A percentile compares a stretch with the other conserved stretches of the same genome.
phyloP scores from a whole-genome alignment of 805 yeast genomes.

The Grigorovia jiainica region DNA sequence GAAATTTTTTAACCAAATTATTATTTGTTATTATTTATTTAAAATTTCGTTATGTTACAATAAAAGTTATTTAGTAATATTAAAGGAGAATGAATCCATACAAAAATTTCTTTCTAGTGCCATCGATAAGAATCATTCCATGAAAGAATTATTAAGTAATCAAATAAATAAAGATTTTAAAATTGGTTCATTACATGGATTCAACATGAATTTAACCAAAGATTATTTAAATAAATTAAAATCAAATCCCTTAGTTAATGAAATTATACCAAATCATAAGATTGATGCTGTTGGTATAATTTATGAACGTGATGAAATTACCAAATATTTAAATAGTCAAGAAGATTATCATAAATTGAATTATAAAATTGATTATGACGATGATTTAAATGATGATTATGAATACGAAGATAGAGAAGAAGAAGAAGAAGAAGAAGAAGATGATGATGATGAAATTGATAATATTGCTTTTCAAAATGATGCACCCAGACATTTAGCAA shows the following conservation, averaged over 20 bases:
- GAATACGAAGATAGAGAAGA: constrained; percentile 7
- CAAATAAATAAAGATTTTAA: constrained; percentile 44
- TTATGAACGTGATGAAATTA: background rate
- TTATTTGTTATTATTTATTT: no score
- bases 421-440: constrained; percentile 7
- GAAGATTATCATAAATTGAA: constrained; percentile 6
- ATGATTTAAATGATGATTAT: constrained; percentile 1
- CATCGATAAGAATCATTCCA: constrained; percentile 19
- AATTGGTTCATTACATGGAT: constrained; percentile 64
- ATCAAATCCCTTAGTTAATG: constrained; percentile 54
- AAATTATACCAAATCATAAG: constrained; percentile 56
- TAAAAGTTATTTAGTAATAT: constrained; percentile 39
- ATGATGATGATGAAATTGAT: background rate
- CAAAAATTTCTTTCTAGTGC: constrained; percentile 41
- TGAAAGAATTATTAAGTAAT: constrained; percentile 37
- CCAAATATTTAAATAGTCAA: constrained; percentile 7
- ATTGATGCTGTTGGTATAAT: constrained; percentile 43
- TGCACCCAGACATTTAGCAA: constrained; percentile 61
- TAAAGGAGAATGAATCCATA: constrained; percentile 40
- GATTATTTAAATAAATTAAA: constrained; percentile 39
- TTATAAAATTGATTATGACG: constrained; percentile 7
- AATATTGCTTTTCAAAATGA: constrained; percentile 24
- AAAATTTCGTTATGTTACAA: no score
- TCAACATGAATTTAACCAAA: constrained; percentile 51
- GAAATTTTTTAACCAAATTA: no score